Conservation (phyloP, 495 filamentous ascomycete genomes). For the Hyaloscypha bicolor region DNA sequence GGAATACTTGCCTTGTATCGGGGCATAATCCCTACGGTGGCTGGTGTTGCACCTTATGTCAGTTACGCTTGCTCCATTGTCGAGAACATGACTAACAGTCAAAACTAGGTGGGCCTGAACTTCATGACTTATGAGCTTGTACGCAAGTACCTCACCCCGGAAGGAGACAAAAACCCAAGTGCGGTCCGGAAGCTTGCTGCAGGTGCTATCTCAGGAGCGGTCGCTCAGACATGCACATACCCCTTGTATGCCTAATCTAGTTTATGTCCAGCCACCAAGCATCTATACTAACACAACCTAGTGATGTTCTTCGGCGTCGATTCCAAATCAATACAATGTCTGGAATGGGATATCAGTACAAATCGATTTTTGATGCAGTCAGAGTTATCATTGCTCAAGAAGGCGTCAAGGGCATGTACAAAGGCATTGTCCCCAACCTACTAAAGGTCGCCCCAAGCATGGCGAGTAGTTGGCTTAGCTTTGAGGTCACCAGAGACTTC, state of each 20-base stretch:
- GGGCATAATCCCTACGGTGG: slow-evolving; percentile 90
- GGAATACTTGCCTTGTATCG: slow-evolving; percentile 83
- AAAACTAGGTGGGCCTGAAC: slow-evolving; percentile 81
- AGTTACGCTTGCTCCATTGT: slow-evolving; percentile 14
- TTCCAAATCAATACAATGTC: slow-evolving; percentile 99
- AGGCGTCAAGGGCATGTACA: slow-evolving; percentile 51
- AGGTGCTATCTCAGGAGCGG: slow-evolving; percentile 90
- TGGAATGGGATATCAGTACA: slow-evolving; percentile 97
- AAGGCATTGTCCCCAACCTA: slow-evolving; percentile 72
- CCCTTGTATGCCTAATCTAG: slow-evolving; percentile 71
- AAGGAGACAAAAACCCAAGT: slow-evolving; percentile 83
- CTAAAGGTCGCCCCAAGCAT: slow-evolving; percentile 98
- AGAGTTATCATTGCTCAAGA: slow-evolving; percentile 79
- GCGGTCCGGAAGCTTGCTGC: slow-evolving; percentile 80
- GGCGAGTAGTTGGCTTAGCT: slow-evolving; percentile 98
- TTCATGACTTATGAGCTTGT: slow-evolving; percentile 97
- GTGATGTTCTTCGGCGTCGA: slow-evolving; percentile 90
- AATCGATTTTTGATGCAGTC: slow-evolving; percentile 81
- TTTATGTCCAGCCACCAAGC: background rate
- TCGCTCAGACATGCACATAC: slow-evolving; percentile 97
- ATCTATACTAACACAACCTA: slow-evolving; percentile 37
- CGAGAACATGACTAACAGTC: slow-evolving; percentile 9
- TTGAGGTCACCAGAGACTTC: slow-evolving; percentile 89
- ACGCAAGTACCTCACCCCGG: slow-evolving; percentile 80
- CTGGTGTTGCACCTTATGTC: slow-evolving; percentile 94